Evolutionary conservation across 148 eudicot species (phyloP).

Genomic region (Diospyros kaki): DNA sequence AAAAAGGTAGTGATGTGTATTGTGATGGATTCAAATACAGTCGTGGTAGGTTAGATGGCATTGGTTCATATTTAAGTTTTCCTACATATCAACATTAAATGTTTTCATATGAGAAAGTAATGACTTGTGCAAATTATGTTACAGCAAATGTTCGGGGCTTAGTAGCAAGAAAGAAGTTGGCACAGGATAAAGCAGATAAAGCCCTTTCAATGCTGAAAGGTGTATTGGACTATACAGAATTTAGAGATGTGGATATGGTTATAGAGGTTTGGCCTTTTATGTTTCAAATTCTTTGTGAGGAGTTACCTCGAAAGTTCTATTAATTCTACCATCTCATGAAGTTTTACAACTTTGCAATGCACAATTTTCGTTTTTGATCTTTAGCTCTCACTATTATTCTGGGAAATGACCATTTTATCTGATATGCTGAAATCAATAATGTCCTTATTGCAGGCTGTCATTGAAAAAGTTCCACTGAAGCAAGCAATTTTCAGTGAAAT

Average conservation of each 20-base stretch:
- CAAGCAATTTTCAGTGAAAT: constrained; percentile 80
- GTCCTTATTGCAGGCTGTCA: constrained; percentile 66
- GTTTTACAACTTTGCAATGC: not conserved
- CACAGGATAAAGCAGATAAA: constrained; percentile 68
- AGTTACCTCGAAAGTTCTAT: not conserved
- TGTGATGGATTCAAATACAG: not conserved
- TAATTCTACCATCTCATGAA: not conserved
- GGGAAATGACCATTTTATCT: not conserved
- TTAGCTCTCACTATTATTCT: not conserved
- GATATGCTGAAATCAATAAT: not conserved
- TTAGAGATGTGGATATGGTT: constrained; percentile 86
- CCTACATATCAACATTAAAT: not conserved
- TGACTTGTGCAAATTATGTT: constrained; percentile 20
- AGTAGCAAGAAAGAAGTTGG: constrained; percentile 67
- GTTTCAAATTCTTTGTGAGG: constrained; percentile 7
- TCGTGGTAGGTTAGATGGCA: not conserved
- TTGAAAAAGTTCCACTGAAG: constrained; percentile 74
- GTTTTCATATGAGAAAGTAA: constrained; percentile 4
- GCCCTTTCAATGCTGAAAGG: constrained; percentile 82
- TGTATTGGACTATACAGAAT: constrained; percentile 77
- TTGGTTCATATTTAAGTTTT: not conserved
- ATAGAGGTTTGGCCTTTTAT: constrained; percentile 59
- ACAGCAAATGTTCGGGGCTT: constrained; percentile 71
- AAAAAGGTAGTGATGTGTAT: constrained; percentile 4
- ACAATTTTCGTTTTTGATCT: not conserved